Evolutionary conservation across 805 yeast genomes (phyloP), one percentile per base, ranked within the genome.

Genomic region (Saturnispora serradocipensis): DNA sequence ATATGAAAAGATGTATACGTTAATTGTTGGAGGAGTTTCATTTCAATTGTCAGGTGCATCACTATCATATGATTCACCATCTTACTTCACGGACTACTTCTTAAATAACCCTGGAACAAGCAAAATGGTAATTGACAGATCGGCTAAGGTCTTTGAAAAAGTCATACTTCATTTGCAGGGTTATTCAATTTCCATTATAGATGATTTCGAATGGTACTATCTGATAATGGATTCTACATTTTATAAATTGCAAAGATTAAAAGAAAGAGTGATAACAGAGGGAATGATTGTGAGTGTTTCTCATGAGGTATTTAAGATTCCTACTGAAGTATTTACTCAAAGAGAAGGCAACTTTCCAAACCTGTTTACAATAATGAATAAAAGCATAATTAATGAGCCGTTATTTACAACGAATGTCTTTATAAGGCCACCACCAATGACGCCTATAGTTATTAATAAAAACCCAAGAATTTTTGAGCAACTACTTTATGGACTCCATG

Each of bases 11-110:
- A 78, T 86, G 66, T 88, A 76, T 66, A 72, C 81, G 16, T 74
- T 88, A 25, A 87, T 83, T 61, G 80, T 88, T 11, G 95, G 95
- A 0, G 75, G 72, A 40, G 72, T 72, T 56, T 56, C 78, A 25
- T 88, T 82, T 64, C 70, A 73, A n/a, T 58, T 84, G 16, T 82
- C 88, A 60, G 96, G 96, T 1, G 90, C 93, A 0, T 87, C 96
- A 2, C 67, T 89, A 38, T 84, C 88, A 25, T 85, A 86, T 2
- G 97, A 89, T 67, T 83, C 84, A 0, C 97, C 97, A 0, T 86
- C 95, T 4, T 88, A 86, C 63, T 90, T 89, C 70, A 88, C 97
- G 2, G 72, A 75, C 27, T 87, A 72, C 68, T 89, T 89, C 63
- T 58, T 60, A 5, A 60, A 68, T 20, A 70, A 61, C 24, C 59